Base-by-base conservation (phyloP, 495 filamentous ascomycete genomes). In the Astrocystis sublimbata region DNA sequence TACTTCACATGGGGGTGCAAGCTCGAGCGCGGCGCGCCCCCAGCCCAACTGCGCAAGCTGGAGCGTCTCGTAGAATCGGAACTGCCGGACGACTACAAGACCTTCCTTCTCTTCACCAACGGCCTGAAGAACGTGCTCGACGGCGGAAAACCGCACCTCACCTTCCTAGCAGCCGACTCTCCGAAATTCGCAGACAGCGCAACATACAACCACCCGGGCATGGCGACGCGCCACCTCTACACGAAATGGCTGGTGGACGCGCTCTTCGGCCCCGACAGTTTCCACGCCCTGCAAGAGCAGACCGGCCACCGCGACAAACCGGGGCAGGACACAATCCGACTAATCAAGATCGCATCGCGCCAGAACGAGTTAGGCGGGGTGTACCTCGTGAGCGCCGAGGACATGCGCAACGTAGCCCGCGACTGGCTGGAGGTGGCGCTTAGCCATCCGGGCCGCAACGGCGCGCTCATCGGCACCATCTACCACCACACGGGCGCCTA, bases 91-190 rank as follows among this genome's bases (percentile, higher is more conserved):
- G 42, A 58, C 30, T 58, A 35, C 43, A 45, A 28, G 13, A 36
- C 24, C 1, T 58, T 46, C 12, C 31, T 58, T 0, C 41, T n/a
- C 17, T 13, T 47, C 21, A 58, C 55, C 41, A 58, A 58, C 9
- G 55, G 55, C 28, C 28, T 57, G 4, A 21, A 35, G 0, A 57
- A 57, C 5, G 28, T 57, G 4, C 15, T 57, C 6, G 54, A 57
- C 21, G 54, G 54, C 54, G n/a, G 38, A 5, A 21, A 42, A 15
- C 38, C 28, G 26, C 40, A 30, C 7, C 38, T 57, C 26, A 45
- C 54, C 0, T 45, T 57, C 35, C 6, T 33, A 4, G 13, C 54
- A 30, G 19, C 54, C 17, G 26, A 57, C 13, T 23, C 17, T 28
- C 15, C 26, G 2, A 13, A 8, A 1, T 35, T 49, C 3, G 24